Evolutionary conservation across 352 stramenopile species (phyloP).

Genomic region (Blastocystis sp.): DNA sequence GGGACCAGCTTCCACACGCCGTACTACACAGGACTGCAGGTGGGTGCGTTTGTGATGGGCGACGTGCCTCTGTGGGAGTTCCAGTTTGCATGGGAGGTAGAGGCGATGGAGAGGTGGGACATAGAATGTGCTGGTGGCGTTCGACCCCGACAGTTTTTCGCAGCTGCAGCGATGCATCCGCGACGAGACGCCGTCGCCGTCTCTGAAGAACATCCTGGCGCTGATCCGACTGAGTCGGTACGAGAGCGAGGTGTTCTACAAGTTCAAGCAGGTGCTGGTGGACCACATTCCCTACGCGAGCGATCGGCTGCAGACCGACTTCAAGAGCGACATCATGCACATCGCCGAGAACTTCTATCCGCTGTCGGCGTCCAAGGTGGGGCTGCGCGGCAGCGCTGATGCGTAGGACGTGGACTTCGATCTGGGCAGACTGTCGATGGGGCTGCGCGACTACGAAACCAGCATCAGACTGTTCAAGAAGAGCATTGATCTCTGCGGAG

Average conservation of each 20-base stretch:
- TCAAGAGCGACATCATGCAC: constrained; percentile 71
- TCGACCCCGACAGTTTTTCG: constrained; percentile 60
- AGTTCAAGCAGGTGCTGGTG: constrained; percentile 61
- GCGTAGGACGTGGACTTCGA: constrained; percentile 57
- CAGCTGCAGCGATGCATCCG: constrained; percentile 56
- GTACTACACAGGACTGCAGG: constrained; percentile 61
- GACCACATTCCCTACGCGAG: constrained; percentile 54
- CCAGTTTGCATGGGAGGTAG: constrained; percentile 37
- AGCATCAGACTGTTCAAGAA: constrained; percentile 51
- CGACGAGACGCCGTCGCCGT: constrained; percentile 53
- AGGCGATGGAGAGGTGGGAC: neutral
- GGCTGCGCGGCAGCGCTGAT: neutral
- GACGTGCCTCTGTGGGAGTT: neutral
- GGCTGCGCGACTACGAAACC: constrained; percentile 34
- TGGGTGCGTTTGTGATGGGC: constrained; percentile 20
- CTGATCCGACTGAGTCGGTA: constrained; percentile 49
- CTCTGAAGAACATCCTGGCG: constrained; percentile 59
- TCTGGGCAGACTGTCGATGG: constrained; percentile 52
- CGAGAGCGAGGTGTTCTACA: constrained; percentile 61
- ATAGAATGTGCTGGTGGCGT: constrained; percentile 50
- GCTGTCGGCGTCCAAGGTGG: constrained; percentile 73
- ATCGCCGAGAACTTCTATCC: constrained; percentile 79
- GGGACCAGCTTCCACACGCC: constrained; percentile 51
- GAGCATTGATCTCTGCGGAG: constrained; percentile 55
- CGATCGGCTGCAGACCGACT: constrained; percentile 65